Conservation (phyloP, 1,284 basidiomycete species). For the Uromyces viciae-fabae region DNA sequence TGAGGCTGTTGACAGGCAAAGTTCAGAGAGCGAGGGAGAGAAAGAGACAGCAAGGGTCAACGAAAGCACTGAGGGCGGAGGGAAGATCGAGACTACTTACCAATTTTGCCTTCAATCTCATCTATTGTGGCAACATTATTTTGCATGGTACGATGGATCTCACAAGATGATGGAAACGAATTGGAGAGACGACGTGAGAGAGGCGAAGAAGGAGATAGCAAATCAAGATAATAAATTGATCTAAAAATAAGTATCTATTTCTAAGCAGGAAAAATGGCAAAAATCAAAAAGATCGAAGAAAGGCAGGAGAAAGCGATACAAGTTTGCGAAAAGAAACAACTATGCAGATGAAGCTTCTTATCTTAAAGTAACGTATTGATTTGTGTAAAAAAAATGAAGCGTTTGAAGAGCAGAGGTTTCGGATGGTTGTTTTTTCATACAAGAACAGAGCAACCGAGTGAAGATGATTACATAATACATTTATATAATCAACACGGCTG, state of each 20-base stretch:
- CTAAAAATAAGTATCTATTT: not conserved
- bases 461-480: too few relatives aligned
- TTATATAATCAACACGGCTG: too few relatives aligned
- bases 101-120: conserved; percentile 45
- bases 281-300: conserved; percentile 6
- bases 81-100: conserved; percentile 12
- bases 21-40: not conserved
- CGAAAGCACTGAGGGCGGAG: not conserved
- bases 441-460: not conserved
- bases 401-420: not conserved
- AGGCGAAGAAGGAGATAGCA: too few relatives aligned
- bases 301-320: conserved; percentile 1
- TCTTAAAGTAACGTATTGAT: not conserved
- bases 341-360: too few relatives aligned
- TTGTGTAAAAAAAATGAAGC: not conserved
- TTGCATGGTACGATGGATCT: conserved; percentile 37
- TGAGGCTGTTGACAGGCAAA: conserved; percentile 58
- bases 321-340: not conserved
- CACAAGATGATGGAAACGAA: conserved; percentile 9
- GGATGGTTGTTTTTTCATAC: not conserved
- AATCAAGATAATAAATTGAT: not conserved
- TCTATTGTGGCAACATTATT: conserved; percentile 2
- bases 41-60: conserved; percentile 44
- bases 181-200: not conserved
- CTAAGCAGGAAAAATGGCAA: too few relatives aligned